phyloP scores from a whole-genome alignment of 176 grass and related monocot genomes.

The Guadua angustifolia region DNA sequence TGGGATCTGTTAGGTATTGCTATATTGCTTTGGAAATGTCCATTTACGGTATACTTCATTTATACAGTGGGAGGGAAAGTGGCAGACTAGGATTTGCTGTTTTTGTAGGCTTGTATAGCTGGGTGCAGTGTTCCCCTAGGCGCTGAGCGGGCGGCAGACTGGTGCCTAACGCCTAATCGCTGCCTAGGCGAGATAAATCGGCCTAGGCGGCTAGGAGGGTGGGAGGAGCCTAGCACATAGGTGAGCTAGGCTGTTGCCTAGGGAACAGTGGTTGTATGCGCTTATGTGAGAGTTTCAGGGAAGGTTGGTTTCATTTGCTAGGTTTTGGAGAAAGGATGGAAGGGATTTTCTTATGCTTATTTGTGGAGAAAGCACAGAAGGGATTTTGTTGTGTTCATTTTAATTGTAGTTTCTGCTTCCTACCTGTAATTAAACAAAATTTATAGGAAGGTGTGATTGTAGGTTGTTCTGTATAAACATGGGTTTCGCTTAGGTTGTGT shows the following conservation, averaged over 20 bases:
- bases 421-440: background rate
- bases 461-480: background rate
- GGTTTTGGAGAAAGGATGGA: too few relatives aligned
- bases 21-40: background rate
- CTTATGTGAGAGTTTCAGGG: background rate
- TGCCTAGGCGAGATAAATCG: too few relatives aligned
- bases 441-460: background rate
- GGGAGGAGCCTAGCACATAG: too few relatives aligned
- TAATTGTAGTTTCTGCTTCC: background rate
- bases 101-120: background rate
- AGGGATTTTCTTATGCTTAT: conserved; percentile 2
- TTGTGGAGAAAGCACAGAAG: background rate
- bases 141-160: too few relatives aligned
- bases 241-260: too few relatives aligned
- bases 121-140: too few relatives aligned
- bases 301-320: background rate
- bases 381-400: background rate
- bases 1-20: background rate
- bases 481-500: background rate
- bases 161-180: too few relatives aligned
- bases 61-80: background rate
- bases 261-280: background rate
- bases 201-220: too few relatives aligned
- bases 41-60: background rate
- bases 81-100: background rate